Base-by-base conservation (phyloP, 768 basidiomycete species). In the Macrolepiota fuliginosa region DNA sequence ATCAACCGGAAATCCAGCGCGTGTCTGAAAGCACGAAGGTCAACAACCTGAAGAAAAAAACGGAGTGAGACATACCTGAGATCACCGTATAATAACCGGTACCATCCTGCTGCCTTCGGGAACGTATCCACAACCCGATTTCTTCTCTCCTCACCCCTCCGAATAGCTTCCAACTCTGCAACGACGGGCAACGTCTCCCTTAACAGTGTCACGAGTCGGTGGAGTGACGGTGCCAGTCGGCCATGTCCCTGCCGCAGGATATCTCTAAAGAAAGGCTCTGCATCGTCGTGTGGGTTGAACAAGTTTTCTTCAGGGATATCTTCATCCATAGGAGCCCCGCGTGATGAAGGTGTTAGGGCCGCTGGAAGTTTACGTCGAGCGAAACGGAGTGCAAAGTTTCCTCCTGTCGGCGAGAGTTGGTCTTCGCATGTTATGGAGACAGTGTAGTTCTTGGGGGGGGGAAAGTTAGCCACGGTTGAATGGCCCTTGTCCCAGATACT, bases 61-160 rank as follows among this genome's bases (percentile, higher is more conserved):
- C 13, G 12, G 47, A 37, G 35, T 17, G 40, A 49, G 45, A 69
- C 76, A 24, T 67, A 90, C 90, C 82, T 82, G 25, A 86, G 76
- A 70, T 90, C 85, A 6, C 84, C 81, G 61, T 91, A 90, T 51
- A 92, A 71, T 24, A 93, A 73, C 55, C 92, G 78, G 73, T 88
- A 94, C 92, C 92, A 94, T 2, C 89, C 89, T 54, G 88, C 86
- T 12, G 88, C 84, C 75, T 93, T 94, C 4, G 89, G 83, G 69
- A 89, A 86, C n/a, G 83, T 82, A 65, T 89, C 88, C 22, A 92
- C 76, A 65, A 67, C 77, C 45, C 46, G 64, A 39, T 74, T 67
- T 24, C 72, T 68, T 62, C 68, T 63, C 32, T 71, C 77, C 25
- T 74, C 71, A 61, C 75, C 69, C 57, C 69, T 71, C 51, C 77